Evolutionary conservation across 2,329 filamentous ascomycete species (phyloP).

Genomic region (Coleophoma cylindrospora): DNA sequence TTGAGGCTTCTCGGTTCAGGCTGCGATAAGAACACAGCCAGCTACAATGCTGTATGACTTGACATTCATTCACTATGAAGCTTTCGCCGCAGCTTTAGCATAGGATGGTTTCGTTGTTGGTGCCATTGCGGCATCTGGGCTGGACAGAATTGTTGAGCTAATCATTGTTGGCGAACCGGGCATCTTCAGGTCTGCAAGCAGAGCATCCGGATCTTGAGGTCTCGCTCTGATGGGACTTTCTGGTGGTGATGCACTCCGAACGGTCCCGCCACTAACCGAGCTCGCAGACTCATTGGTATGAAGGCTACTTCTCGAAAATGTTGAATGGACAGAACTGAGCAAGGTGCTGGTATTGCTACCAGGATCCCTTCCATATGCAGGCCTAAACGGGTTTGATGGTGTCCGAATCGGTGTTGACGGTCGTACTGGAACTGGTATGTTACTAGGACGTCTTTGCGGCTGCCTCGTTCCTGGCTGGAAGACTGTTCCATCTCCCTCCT

Average conservation of each 20-base stretch:
- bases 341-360: conserved; percentile 13
- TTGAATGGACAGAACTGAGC: conserved; percentile 10
- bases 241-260: conserved; percentile 8
- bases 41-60: too few relatives aligned
- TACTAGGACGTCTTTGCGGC: conserved; percentile 1
- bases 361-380: conserved; percentile 1
- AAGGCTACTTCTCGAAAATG: conserved; percentile 10
- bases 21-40: too few relatives aligned
- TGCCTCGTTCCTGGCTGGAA: background rate
- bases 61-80: background rate
- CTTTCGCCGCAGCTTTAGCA: background rate
- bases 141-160: background rate
- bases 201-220: background rate
- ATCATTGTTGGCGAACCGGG: background rate
- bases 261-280: conserved; percentile 7
- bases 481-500: background rate
- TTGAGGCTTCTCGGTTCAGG: too few relatives aligned
- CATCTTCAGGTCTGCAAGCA: background rate
- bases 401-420: conserved; percentile 12
- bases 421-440: conserved; percentile 7
- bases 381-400: background rate
- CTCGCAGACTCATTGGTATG: conserved; percentile 10
- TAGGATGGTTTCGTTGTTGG: background rate
- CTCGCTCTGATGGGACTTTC: conserved; percentile 8
- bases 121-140: background rate